Percentiles rank a stretch among this genome's conserved stretches.
Evolutionary conservation across 2,329 filamentous ascomycete genomes (phyloP).

Genomic region (Hypoxylon sp.): DNA sequence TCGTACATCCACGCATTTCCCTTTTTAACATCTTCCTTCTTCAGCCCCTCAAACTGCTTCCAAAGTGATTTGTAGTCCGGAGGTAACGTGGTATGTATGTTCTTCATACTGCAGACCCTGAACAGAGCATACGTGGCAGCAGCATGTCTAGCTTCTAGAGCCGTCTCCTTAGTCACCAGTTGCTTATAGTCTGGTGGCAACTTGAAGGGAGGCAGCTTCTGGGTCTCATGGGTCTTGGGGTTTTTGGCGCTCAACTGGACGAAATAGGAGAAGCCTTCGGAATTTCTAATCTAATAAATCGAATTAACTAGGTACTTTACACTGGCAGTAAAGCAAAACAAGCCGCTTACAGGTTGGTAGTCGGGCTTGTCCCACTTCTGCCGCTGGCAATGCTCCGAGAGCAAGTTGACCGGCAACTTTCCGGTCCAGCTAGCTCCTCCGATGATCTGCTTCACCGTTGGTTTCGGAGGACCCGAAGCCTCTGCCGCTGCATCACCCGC

Average conservation of each 20-base stretch:
- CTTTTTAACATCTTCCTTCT: conserved; percentile 81
- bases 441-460: conserved; percentile 82
- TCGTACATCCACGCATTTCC: conserved; percentile 93
- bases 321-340: conserved; percentile 24
- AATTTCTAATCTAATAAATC: conserved; percentile 67
- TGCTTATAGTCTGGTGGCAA: conserved; percentile 82
- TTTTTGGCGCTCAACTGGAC: conserved; percentile 83
- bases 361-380: conserved; percentile 96
- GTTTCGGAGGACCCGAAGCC: conserved; percentile 64
- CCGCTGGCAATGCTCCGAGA: conserved; percentile 95
- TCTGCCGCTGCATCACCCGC: conserved; percentile 51
- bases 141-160: conserved; percentile 92
- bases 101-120: conserved; percentile 93
- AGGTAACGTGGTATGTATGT: conserved; percentile 93
- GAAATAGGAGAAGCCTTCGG: conserved; percentile 81
- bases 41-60: conserved; percentile 89
- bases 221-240: conserved; percentile 83
- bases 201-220: conserved; percentile 82
- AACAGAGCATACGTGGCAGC: conserved; percentile 93
- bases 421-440: conserved; percentile 97
- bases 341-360: conserved; percentile 77
- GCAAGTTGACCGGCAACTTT: conserved; percentile 91
- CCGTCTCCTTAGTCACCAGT: conserved; percentile 78
- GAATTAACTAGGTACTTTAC: conserved; percentile 42
- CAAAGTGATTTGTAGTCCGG: conserved; percentile 90